A percentile compares a stretch with the other conserved stretches of the same genome.
Conservation (phyloP, 1,139 yeast genomes). For the Diutina catenulata region DNA sequence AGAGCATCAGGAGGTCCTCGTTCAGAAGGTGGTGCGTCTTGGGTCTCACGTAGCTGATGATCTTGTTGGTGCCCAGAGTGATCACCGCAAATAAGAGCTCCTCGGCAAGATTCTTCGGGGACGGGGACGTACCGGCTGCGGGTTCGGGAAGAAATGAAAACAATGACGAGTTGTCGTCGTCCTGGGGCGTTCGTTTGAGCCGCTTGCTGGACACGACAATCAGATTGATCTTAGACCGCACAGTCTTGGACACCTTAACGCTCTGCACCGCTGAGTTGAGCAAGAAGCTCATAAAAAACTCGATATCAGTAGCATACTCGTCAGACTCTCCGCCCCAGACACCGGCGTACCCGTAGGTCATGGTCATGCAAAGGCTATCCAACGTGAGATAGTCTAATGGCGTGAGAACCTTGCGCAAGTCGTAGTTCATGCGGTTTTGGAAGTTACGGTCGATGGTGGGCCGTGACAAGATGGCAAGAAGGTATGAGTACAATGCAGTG, state of each 20-base stretch:
- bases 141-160: conserved; percentile 8
- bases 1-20: conserved; percentile 21
- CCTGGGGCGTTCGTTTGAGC: conserved; percentile 9
- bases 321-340: too few relatives aligned
- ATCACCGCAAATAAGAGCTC: conserved; percentile 27
- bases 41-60: conserved; percentile 24
- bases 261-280: conserved; percentile 17
- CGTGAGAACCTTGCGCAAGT: conserved; percentile 64
- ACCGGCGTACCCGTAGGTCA: conserved; percentile 26
- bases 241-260: conserved; percentile 21
- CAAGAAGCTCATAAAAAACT: conserved; percentile 6
- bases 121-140: conserved; percentile 8
- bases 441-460: conserved; percentile 63
- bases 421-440: conserved; percentile 66
- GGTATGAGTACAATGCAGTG: conserved; percentile 62
- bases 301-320: too few relatives aligned
- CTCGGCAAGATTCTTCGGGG: conserved; percentile 12
- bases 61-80: conserved; percentile 13
- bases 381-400: conserved; percentile 55
- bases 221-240: conserved; percentile 20
- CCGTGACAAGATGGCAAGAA: conserved; percentile 70
- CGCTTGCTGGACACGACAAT: conserved; percentile 17
- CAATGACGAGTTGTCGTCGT: conserved; percentile 7
- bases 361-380: conserved; percentile 46
- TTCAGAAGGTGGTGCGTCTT: conserved; percentile 21